Evolutionary conservation across 2,329 filamentous ascomycete genomes (phyloP).

Genomic region (Penicillium sp.): DNA sequence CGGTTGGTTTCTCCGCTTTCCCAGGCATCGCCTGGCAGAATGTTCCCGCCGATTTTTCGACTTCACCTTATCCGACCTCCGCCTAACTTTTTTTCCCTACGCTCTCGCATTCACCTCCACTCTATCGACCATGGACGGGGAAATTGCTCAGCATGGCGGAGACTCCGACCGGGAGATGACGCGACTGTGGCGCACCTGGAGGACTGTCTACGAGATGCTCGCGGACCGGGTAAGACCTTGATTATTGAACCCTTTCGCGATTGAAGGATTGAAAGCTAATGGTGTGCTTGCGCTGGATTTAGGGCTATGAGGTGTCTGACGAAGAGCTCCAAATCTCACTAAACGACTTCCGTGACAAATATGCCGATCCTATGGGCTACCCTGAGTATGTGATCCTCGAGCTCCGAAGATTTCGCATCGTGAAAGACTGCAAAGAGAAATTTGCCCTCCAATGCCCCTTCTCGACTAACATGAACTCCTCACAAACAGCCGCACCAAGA

Average conservation of each 20-base stretch:
- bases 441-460: not conserved
- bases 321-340: constrained; percentile 85
- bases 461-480: constrained; percentile 9
- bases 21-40: constrained; percentile 24
- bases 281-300: constrained; percentile 23
- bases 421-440: not conserved
- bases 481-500: constrained; percentile 66
- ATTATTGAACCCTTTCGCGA: not conserved
- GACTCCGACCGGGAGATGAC: constrained; percentile 48
- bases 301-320: constrained; percentile 92
- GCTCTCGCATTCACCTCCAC: constrained; percentile 1
- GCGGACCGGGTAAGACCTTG: constrained; percentile 69
- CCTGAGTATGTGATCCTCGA: constrained; percentile 62
- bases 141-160: constrained; percentile 34
- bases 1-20: constrained; percentile 29
- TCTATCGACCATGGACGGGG: constrained; percentile 38
- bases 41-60: constrained; percentile 27
- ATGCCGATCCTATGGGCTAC: constrained; percentile 68
- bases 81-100: constrained; percentile 3
- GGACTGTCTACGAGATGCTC: constrained; percentile 93
- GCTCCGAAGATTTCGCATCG: not conserved
- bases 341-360: constrained; percentile 73
- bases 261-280: constrained; percentile 5
- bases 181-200: constrained; percentile 89
- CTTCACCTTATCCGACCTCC: constrained; percentile 16